Evolutionary conservation across 257 asterid genomes (phyloP), one percentile per base, ranked within the genome.

Genomic region (Fraxinus anomala): DNA sequence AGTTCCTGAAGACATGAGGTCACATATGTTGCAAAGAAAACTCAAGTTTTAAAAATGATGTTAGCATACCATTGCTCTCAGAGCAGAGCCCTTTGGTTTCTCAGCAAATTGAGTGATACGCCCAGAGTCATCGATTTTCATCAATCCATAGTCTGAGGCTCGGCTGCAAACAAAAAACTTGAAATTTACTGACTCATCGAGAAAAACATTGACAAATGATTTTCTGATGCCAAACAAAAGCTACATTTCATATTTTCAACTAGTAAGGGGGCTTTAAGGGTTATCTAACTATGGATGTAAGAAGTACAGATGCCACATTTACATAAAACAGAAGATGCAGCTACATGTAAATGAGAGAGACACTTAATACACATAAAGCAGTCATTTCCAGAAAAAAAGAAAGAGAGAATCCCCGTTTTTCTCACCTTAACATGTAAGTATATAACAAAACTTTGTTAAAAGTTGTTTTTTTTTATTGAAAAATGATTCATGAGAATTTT

Each of bases 71-170:
- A 95, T 95, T 68, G 90, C 84, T 86, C 89, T 87, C 71, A 92
- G 82, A 72, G 87, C 91, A 56, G 89, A 34, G 77, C 98, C 97
- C 83, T 89, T 93, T 59, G 97, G 99, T 87, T 93, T 96, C 86
- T 96, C 99, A 3, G 97, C 85, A 83, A 93, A 96, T 44, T 92
- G 92, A 79, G 82, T 75, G 81, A 96, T 83, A 49, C 91, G 92
- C 31, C 99, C 98, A 9, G 78, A 87, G 73, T 81, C 88, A 77
- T 92, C 91, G 39, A 93, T 91, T 79, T 91, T 93, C 96, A 96
- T 89, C 90, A 96, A 80, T 63, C 99, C 97, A 73, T 81, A 93
- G 80, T 96, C 99, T 4, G 97, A 91, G 77, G 99, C 99, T 36
- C 96, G 97, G 77, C 99, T 96, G 92, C 75, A 74, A 74, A 36